phyloP scores from a whole-genome alignment of 1,139 yeast genomes.

The Hyphopichia buzzinii region DNA sequence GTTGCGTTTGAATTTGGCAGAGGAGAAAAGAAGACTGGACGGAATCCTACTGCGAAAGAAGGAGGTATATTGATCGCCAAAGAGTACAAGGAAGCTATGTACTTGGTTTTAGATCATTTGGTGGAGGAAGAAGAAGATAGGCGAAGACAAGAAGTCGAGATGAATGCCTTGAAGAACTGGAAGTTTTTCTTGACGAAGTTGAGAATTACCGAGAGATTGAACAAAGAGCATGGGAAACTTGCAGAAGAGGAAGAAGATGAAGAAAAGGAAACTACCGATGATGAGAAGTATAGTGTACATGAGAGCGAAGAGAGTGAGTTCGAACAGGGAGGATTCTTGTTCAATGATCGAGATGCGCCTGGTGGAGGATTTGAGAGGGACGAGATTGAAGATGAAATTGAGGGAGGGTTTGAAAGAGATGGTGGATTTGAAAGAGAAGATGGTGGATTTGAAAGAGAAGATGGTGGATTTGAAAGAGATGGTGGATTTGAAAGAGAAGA shows the following conservation, averaged over 20 bases:
- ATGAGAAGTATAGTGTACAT: slow-evolving; percentile 6
- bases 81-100: slow-evolving; percentile 66
- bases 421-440: slow-evolving; percentile 4
- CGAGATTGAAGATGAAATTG: slow-evolving; percentile 10
- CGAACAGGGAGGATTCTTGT: slow-evolving; percentile 3
- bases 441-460: slow-evolving; percentile 5
- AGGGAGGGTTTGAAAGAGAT: slow-evolving; percentile 13
- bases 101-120: slow-evolving; percentile 53
- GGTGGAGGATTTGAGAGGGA: background rate
- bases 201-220: slow-evolving; percentile 67
- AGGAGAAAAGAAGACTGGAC: slow-evolving; percentile 19
- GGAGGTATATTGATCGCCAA: slow-evolving; percentile 76
- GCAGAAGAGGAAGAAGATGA: slow-evolving; percentile 8
- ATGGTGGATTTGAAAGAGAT: slow-evolving; percentile 3
- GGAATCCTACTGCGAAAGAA: slow-evolving; percentile 60
- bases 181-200: slow-evolving; percentile 66
- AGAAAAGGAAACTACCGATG: slow-evolving; percentile 7
- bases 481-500: slow-evolving; percentile 8
- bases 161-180: slow-evolving; percentile 70
- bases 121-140: slow-evolving; percentile 54
- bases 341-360: slow-evolving; percentile 6
- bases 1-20: slow-evolving; percentile 74
- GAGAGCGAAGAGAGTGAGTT: slow-evolving; percentile 6
- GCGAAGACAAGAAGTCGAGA: slow-evolving; percentile 41
- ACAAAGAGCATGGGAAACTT: slow-evolving; percentile 63